phyloP scores from a whole-genome alignment of 495 filamentous ascomycete genomes.

The Annulohypoxylon stygium region DNA sequence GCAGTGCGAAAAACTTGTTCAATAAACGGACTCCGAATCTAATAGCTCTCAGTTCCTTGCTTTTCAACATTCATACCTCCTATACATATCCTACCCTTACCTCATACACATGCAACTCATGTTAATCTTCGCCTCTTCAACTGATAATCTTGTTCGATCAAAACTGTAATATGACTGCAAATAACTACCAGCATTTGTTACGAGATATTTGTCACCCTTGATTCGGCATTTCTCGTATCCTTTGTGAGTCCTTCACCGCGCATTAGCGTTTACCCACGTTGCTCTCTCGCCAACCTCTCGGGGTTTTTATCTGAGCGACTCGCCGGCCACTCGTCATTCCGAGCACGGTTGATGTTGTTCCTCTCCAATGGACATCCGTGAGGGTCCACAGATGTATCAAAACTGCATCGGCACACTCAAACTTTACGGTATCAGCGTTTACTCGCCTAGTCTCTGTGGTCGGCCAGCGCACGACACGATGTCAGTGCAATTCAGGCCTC shows the following conservation, averaged over 20 bases:
- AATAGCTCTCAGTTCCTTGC: neutral
- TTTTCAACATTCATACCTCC: neutral
- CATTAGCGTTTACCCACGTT: conserved; percentile 31
- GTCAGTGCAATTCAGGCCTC: neutral
- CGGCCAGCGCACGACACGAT: neutral
- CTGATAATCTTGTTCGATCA: neutral
- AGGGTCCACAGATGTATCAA: conserved; percentile 12
- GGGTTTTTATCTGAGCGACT: conserved; percentile 12
- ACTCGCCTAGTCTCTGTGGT: neutral
- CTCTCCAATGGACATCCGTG: conserved; percentile 45
- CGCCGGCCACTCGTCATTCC: conserved; percentile 19
- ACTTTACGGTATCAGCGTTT: conserved; percentile 22
- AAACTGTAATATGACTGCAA: neutral
- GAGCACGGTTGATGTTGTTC: conserved; percentile 16
- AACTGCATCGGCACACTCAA: conserved; percentile 24
- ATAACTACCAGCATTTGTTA: neutral
- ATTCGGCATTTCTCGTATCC: conserved; percentile 37
- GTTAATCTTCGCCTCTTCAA: no score
- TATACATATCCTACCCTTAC: no score
- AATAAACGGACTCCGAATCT: neutral
- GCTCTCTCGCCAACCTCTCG: conserved; percentile 3
- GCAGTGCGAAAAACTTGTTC: conserved; percentile 5
- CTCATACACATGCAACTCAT: neutral
- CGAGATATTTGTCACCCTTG: neutral
- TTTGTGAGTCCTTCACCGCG: conserved; percentile 25